Conservation (phyloP, 441 rosid species). For the Eruca vesicaria region DNA sequence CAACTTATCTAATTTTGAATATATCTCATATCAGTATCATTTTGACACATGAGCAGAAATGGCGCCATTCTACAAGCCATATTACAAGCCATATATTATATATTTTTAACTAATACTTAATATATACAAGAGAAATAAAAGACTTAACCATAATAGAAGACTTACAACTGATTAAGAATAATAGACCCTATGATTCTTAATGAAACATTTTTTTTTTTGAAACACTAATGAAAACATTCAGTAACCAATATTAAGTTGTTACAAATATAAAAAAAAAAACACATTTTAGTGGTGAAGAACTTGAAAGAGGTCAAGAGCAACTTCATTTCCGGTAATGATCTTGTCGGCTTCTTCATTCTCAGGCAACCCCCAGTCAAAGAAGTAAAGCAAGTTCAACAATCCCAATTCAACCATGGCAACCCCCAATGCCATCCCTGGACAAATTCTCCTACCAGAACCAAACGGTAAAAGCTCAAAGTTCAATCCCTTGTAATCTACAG, state of each 20-base stretch:
- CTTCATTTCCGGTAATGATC: constrained; percentile 21
- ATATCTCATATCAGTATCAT: too few species aligned
- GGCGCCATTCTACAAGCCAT: too few species aligned
- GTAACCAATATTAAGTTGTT: neutral
- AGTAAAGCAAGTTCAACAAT: too few species aligned
- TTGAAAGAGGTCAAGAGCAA: constrained; percentile 35
- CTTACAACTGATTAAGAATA: neutral
- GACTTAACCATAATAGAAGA: neutral
- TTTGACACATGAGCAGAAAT: too few species aligned
- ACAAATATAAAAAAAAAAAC: neutral
- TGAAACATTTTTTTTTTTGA: too few species aligned
- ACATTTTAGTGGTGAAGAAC: neutral
- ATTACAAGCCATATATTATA: neutral
- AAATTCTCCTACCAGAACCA: too few species aligned
- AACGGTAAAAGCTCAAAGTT: constrained; percentile 48
- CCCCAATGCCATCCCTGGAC: constrained; percentile 44
- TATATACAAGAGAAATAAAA: neutral
- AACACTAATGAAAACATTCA: neutral
- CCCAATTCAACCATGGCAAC: constrained; percentile 25
- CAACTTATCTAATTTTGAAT: too few species aligned
- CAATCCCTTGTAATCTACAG: constrained; percentile 48
- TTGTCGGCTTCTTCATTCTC: constrained; percentile 38
- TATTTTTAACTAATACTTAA: too few species aligned
- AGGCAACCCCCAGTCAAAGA: constrained; percentile 49
- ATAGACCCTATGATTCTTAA: neutral